Evolutionary conservation across 345 rosid species (phyloP).

Genomic region (Eucalyptus marginata): DNA sequence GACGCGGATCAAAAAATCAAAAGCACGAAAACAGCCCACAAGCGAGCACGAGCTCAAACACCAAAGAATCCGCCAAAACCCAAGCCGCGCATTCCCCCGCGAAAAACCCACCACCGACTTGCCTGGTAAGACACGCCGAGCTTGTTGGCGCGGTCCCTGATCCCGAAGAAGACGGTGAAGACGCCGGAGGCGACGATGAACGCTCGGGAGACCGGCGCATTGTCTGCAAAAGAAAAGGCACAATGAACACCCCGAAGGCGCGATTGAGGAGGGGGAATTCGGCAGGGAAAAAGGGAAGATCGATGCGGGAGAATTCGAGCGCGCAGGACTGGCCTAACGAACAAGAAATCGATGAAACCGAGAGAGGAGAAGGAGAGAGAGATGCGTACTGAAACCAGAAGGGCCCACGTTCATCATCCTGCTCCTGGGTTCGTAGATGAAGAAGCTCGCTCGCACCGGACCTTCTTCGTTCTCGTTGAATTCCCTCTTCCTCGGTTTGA

Average conservation of each 20-base stretch:
- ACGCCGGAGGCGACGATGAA: slow-evolving; percentile 55
- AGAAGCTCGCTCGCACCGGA: neutral
- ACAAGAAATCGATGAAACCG: neutral
- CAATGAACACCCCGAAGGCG: neutral
- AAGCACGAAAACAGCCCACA: neutral
- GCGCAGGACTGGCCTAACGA: neutral
- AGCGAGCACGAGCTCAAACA: neutral
- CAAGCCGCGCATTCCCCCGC: neutral
- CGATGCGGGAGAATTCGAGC: neutral
- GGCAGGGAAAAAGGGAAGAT: neutral
- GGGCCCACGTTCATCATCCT: slow-evolving; percentile 98
- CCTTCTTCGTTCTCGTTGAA: neutral
- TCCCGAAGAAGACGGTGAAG: slow-evolving; percentile 76
- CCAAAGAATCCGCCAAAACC: neutral
- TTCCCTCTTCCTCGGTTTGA: neutral
- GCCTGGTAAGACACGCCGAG: slow-evolving; percentile 91
- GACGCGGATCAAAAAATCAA: neutral
- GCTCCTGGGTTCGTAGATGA: neutral
- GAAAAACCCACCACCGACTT: neutral
- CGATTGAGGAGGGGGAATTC: neutral
- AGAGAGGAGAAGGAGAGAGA: neutral
- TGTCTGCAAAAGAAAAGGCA: slow-evolving; percentile 27
- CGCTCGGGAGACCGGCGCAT: slow-evolving; percentile 78
- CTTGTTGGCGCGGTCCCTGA: slow-evolving; percentile 51
- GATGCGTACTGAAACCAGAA: slow-evolving; percentile 82